Conservation (phyloP, 108 stramenopile genomes). For the Cylindrotheca fusiformis region DNA sequence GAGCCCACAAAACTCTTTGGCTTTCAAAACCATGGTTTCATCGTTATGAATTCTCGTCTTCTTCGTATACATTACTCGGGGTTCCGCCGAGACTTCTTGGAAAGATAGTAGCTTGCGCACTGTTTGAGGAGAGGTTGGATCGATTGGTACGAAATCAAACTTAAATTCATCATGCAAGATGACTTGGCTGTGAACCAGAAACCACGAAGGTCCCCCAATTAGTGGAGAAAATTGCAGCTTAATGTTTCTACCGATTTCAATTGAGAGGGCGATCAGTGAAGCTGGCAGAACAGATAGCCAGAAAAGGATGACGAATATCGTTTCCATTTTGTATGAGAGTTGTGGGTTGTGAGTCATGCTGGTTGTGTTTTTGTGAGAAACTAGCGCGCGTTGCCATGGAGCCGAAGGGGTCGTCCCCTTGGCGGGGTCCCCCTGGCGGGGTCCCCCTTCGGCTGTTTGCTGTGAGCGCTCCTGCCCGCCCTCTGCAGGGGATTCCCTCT, state of each 20-base stretch:
- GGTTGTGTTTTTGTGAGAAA: no score
- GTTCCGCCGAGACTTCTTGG: conserved; percentile 29
- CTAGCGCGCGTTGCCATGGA: no score
- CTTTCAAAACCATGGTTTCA: conserved; percentile 1
- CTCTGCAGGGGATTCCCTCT: no score
- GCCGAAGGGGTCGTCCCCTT: no score
- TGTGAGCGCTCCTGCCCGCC: no score
- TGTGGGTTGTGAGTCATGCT: no score
- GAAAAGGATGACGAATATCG: not conserved
- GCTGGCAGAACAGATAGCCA: no score
- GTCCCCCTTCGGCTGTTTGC: no score
- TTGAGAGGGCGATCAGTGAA: no score
- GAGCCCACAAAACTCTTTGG: conserved; percentile 15
- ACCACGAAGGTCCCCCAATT: conserved; percentile 37
- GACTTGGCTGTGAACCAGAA: conserved; percentile 34
- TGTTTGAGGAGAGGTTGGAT: conserved; percentile 19
- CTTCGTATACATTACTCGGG: conserved; percentile 2
- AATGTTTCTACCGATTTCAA: conserved; percentile 1
- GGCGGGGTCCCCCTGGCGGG: no score
- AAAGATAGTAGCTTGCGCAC: conserved; percentile 16
- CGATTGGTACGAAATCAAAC: conserved; percentile 31
- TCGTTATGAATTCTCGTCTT: not conserved
- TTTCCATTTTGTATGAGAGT: not conserved
- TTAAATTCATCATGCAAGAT: conserved; percentile 7
- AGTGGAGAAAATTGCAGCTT: conserved; percentile 17